Conservation (phyloP, 2,329 filamentous ascomycete species). For the Aspergillus terreus region DNA sequence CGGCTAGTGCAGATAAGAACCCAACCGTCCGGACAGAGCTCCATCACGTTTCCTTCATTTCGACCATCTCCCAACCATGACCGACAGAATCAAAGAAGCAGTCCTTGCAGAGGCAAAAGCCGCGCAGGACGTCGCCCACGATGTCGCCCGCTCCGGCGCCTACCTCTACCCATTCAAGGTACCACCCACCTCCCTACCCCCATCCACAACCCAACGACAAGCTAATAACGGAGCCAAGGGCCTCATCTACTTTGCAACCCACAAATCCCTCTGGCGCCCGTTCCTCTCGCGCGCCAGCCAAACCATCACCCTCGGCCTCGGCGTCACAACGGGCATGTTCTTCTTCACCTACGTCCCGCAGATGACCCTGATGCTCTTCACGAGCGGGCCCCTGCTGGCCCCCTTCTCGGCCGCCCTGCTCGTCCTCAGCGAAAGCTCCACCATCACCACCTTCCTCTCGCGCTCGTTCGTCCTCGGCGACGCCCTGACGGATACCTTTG, state of each 20-base stretch:
- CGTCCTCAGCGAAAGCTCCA: conserved; percentile 55
- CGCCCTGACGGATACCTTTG: conserved; percentile 82
- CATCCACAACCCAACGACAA: background rate
- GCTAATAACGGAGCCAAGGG: conserved; percentile 41
- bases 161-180: conserved; percentile 83
- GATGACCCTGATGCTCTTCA: conserved; percentile 74
- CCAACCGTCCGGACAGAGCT: background rate
- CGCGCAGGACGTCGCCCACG: conserved; percentile 59
- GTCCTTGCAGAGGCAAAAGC: conserved; percentile 68
- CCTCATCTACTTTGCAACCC: conserved; percentile 56
- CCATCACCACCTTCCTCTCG: conserved; percentile 50
- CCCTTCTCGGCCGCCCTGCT: conserved; percentile 59
- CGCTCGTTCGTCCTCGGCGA: conserved; percentile 76
- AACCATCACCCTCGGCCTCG: conserved; percentile 66
- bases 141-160: conserved; percentile 70
- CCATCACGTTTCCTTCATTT: background rate
- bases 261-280: conserved; percentile 58
- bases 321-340: conserved; percentile 79
- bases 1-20: background rate
- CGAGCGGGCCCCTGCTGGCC: conserved; percentile 71
- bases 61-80: conserved; percentile 23
- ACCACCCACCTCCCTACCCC: background rate
- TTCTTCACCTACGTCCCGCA: conserved; percentile 82
- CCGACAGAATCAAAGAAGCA: conserved; percentile 54
- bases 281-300: conserved; percentile 54